Percentiles rank a stretch among this genome's conserved stretches.
Evolutionary conservation across 1,284 basidiomycete genomes (phyloP).

Genomic region (Cystobasidium slooffiae): DNA sequence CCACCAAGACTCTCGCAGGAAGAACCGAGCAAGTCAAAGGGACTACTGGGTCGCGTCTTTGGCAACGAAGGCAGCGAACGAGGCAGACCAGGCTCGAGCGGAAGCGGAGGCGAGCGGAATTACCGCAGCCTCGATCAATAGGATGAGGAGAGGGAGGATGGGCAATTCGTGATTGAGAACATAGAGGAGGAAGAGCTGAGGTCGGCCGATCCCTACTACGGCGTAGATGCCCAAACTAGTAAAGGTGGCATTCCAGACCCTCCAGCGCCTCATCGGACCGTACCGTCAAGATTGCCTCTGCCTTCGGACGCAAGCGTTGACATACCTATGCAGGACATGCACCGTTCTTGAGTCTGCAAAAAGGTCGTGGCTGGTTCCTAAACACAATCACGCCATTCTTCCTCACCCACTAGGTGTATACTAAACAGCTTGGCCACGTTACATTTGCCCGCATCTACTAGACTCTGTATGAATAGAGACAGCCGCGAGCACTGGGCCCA

Average conservation of each 20-base stretch:
- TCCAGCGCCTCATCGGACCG: not conserved
- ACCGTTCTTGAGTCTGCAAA: not conserved
- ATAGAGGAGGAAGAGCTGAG: slow-evolving; percentile 1
- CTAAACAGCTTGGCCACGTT: too few species aligned
- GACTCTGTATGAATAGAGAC: too few species aligned
- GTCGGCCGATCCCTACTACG: not conserved
- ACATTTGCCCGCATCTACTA: too few species aligned
- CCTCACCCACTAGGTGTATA: not conserved
- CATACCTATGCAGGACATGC: slow-evolving; percentile 12
- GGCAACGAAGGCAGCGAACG: not conserved
- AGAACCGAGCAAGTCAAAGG: not conserved
- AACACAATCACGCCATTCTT: not conserved
- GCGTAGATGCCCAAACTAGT: not conserved
- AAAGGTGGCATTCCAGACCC: not conserved
- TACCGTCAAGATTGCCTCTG: not conserved
- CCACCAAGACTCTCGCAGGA: slow-evolving; percentile 32
- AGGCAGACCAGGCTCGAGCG: not conserved
- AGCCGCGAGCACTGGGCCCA: too few species aligned
- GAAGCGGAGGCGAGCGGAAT: slow-evolving; percentile 7
- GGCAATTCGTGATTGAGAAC: slow-evolving; percentile 28
- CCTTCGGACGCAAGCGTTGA: not conserved
- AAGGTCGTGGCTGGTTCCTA: not conserved
- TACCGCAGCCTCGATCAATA: slow-evolving; percentile 38
- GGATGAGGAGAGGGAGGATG: slow-evolving; percentile 31
- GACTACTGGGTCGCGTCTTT: slow-evolving; percentile 19